Evolutionary conservation across 495 filamentous ascomycete genomes (phyloP).

Genomic region (Penicillium cosmopolitanum): DNA sequence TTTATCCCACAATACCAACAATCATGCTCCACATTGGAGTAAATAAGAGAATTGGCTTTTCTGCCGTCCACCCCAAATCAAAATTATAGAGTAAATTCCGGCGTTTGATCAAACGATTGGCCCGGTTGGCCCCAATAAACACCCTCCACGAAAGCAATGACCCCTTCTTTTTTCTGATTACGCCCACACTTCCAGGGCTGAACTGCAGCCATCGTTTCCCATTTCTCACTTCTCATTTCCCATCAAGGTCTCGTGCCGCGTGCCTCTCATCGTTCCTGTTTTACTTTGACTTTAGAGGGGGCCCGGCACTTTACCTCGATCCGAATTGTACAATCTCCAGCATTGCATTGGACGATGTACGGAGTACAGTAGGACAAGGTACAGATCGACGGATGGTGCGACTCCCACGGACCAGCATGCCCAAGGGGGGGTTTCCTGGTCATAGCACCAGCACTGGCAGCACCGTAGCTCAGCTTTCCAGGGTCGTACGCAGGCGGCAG

Average conservation of each 20-base stretch:
- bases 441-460: not conserved
- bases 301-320: not conserved
- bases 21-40: not conserved
- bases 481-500: conserved; percentile 2
- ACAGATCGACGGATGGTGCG: conserved; percentile 1
- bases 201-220: not conserved
- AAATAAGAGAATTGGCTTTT: conserved; percentile 11
- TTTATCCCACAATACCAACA: not conserved
- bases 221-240: not conserved
- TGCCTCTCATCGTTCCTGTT: not conserved
- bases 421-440: not conserved
- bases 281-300: not conserved
- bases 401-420: not conserved
- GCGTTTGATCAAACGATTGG: conserved; percentile 1
- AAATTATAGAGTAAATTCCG: not conserved
- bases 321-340: not conserved
- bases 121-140: not conserved
- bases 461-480: not conserved
- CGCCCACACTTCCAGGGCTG: conserved; percentile 2
- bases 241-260: not conserved
- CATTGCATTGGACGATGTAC: not conserved
- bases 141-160: conserved; percentile 12
- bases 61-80: not conserved
- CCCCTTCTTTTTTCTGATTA: conserved; percentile 3
- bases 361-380: not conserved